Evolutionary conservation across 169 alveolate genomes (phyloP), one percentile per base, ranked within the genome.

Genomic region (Eimeria tenella): DNA sequence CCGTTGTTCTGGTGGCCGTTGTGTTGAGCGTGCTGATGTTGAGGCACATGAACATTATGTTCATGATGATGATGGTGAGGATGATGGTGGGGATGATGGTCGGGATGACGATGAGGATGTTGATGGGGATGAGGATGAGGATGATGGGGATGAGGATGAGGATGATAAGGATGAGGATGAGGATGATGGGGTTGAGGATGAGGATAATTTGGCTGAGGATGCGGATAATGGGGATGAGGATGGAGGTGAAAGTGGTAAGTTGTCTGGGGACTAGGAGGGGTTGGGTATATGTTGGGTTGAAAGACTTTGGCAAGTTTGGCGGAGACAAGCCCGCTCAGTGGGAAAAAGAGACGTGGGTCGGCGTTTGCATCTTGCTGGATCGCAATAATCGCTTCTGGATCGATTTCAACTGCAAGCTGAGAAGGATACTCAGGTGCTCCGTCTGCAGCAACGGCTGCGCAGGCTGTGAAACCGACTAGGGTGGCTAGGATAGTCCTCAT

Each of bases 261-360:
- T 31, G 42, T 31, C 42, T 31, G 42, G 42, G 68, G 68, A 58
- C 1, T 10, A 58, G 68, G 68, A 58, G 68, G 68, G 19, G 68
- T 10, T 58, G 68, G 68, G 68, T 31, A 31, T 31, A 31, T 31
- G 42, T 31, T 9, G 83, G 53, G 56, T 42, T 31, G 21, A 65
- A 31, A 25, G 21, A 31, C 58, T 50, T 77, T 23, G 10, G 86
- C 86, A 19, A 77, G 63, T 31, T 77, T 77, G 10, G 86, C 86
- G 60, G 86, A 42, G 10, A 77, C 86, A n/a, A 77, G 65, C 13
- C 58, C 86, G 49, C 49, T 53, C 86, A 77, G 86, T 60, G 86
- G 86, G 63, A 77, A 77, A 53, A 77, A 77, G 23, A 77, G 86
- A 15, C 86, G 62, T 7, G 86, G 86, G 8, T 77, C 65, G 21